Evolutionary conservation across 2,329 filamentous ascomycete species (phyloP).

Genomic region (Exophiala sp.): DNA sequence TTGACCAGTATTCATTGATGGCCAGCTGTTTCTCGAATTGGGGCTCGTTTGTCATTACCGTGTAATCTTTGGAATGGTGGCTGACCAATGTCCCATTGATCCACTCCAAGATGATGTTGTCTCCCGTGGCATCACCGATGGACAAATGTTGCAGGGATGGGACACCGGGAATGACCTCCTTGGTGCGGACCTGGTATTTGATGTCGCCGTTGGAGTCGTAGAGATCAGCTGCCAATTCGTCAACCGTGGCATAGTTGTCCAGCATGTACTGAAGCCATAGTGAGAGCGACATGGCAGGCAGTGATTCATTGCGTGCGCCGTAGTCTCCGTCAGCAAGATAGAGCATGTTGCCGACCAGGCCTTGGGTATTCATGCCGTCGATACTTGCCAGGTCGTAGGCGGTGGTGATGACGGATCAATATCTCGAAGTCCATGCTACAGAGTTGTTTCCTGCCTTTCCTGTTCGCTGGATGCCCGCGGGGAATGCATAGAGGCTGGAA

Average conservation of each 20-base stretch:
- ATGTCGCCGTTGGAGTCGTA: neutral
- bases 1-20: neutral
- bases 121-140: neutral
- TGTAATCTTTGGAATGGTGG: neutral
- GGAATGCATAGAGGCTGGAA: constrained; percentile 6
- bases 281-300: neutral
- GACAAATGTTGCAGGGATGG: neutral
- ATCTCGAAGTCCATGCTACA: constrained; percentile 4
- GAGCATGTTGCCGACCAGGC: constrained; percentile 3
- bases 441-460: constrained; percentile 1
- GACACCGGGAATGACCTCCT: neutral
- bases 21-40: neutral
- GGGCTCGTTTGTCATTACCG: neutral
- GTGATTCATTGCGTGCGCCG: neutral
- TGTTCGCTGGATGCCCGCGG: constrained; percentile 1
- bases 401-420: constrained; percentile 1
- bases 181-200: neutral
- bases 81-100: neutral
- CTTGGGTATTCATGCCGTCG: constrained; percentile 8
- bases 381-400: constrained; percentile 4
- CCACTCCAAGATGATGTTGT: neutral
- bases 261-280: constrained; percentile 6
- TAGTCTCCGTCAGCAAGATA: constrained; percentile 6
- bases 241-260: constrained; percentile 1
- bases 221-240: neutral